phyloP scores from a whole-genome alignment of 345 rosid species.

The Toxicodendron radicans region DNA sequence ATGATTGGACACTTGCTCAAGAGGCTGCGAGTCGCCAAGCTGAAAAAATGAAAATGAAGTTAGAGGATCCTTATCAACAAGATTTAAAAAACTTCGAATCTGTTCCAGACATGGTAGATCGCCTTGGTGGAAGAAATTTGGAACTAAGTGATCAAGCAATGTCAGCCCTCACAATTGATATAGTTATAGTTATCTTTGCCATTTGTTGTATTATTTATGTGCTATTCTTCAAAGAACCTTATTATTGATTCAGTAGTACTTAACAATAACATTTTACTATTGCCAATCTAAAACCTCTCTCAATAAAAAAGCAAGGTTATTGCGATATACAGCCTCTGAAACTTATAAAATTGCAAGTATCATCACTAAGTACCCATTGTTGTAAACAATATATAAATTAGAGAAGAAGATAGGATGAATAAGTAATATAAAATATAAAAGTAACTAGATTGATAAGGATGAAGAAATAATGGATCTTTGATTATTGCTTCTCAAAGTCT shows the following conservation, averaged over 20 bases:
- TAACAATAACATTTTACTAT: too few species aligned
- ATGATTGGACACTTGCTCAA: slow-evolving; percentile 92
- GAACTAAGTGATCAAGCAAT: slow-evolving; percentile 77
- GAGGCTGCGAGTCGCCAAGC: slow-evolving; percentile 82
- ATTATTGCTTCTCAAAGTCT: too few species aligned
- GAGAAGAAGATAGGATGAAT: too few species aligned
- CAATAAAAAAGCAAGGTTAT: too few species aligned
- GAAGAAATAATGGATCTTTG: too few species aligned
- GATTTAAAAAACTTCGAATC: slow-evolving; percentile 47
- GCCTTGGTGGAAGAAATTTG: slow-evolving; percentile 81
- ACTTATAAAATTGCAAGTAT: too few species aligned
- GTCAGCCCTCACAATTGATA: slow-evolving; percentile 79
- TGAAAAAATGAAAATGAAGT: slow-evolving; percentile 67
- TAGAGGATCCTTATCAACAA: slow-evolving; percentile 71
- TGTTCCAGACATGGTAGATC: slow-evolving; percentile 78
- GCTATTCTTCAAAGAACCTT: slow-evolving; percentile 60
- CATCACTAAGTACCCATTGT: too few species aligned
- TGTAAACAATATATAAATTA: too few species aligned
- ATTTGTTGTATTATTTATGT: slow-evolving; percentile 65
- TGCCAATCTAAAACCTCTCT: too few species aligned
- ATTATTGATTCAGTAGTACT: slow-evolving; percentile 23
- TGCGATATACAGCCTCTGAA: too few species aligned
- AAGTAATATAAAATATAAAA: too few species aligned
- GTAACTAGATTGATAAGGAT: too few species aligned
- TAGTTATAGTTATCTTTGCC: slow-evolving; percentile 49